Evolutionary conservation across 495 filamentous ascomycete genomes (phyloP), one percentile per base, ranked within the genome.

Genomic region (Staphylotrichum longicolle): DNA sequence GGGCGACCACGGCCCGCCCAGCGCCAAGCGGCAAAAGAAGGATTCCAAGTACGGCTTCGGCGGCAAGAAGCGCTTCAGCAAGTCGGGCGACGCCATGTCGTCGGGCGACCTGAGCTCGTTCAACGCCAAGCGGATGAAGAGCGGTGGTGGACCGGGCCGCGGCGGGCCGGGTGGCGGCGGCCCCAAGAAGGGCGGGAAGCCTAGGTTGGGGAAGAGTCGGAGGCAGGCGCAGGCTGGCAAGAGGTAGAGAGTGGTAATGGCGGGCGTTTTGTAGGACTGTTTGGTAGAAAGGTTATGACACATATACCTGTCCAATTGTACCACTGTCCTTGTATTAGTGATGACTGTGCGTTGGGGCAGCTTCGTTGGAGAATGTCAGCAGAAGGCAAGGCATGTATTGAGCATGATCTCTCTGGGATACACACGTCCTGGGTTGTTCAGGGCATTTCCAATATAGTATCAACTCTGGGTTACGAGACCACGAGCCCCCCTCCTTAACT

Each of bases 31-130:
- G 49, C 85, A 89, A 70, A 96, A 96, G 86, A 94, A 91, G 77
- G 87, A 98, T 74, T 79, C 86, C 62, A 96, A 95, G 77, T 97
- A 86, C 72, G 94, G 94, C 32, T 94, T 90, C 73, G 94, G 94
- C 58, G 94, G 94, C 60, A 96, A 95, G 85, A 98, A 97, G 84
- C 80, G 87, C 54, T 83, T 88, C 72, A 72, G 81, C 44, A 98
- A 98, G 83, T 95, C 91, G 61, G 88, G 89, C 57, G 93, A 96
- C 76, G 91, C 91, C 47, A 70, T 77, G 37, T 91, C 86, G 57
- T 90, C 83, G 52, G 86, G 82, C 57, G 95, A 98, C 76, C 67
- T 95, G 70, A 83, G 84, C 63, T 82, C 81, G 6, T 97, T 93
- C 78, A 91, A 85, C 48, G 79, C 72, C 27, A 91, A 86, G 83